Conservation (phyloP, 2,329 filamentous ascomycete genomes). For the Claviceps fusiformis region DNA sequence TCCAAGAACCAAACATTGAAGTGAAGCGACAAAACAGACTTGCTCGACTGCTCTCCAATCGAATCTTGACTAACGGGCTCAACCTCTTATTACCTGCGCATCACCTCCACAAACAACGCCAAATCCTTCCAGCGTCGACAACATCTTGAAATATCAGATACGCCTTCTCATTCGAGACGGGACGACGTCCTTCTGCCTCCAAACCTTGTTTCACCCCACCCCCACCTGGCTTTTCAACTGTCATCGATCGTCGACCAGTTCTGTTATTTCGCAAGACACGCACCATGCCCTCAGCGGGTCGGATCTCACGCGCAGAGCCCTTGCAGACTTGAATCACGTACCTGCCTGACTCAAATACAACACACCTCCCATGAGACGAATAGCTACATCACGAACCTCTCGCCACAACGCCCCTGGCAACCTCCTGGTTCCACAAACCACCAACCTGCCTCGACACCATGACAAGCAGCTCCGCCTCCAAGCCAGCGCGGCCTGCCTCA, state of each 20-base stretch:
- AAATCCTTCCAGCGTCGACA: background rate
- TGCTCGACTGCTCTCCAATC: background rate
- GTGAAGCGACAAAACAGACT: too few relatives aligned
- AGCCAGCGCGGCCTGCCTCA: constrained; percentile 16
- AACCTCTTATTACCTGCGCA: background rate
- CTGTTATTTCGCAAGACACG: background rate
- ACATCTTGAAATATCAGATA: background rate
- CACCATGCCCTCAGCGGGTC: constrained; percentile 6
- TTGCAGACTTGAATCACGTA: constrained; percentile 4
- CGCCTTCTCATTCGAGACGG: background rate
- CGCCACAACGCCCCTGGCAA: constrained; percentile 6
- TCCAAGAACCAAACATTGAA: background rate
- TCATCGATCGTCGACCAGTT: background rate
- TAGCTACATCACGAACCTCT: background rate
- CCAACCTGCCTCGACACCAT: constrained; percentile 8
- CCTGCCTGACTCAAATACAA: background rate
- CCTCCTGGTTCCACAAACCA: background rate
- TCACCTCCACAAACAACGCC: background rate
- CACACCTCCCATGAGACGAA: constrained; percentile 2
- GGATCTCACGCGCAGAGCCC: constrained; percentile 1
- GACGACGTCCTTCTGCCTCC: background rate
- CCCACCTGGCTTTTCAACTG: background rate
- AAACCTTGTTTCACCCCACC: background rate
- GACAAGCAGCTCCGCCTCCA: constrained; percentile 18
- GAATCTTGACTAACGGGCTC: background rate